Evolutionary conservation across 768 basidiomycete genomes (phyloP), one percentile per base, ranked within the genome.

Genomic region (Clathrus columnatus): DNA sequence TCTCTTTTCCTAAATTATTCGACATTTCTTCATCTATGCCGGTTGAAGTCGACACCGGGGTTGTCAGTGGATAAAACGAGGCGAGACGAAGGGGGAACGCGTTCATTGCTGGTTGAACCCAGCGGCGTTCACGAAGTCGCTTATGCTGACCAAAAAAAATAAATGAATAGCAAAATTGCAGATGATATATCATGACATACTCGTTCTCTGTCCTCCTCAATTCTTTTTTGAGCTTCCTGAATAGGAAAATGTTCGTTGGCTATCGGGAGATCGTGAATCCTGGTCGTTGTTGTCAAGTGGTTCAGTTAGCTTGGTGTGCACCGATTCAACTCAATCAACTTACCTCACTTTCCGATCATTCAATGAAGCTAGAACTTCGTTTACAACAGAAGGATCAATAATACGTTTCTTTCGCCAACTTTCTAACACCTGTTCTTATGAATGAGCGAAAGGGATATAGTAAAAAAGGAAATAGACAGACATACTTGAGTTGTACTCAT

Each of bases 191-290:
- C 20, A 54, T 11, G 18, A 59, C 70, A 41, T 48, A 72, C 72
- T 36, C 93, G 80, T 63, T 94, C 92, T 1, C 91, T 76, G 67
- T 94, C 92, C 62, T 94, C 91, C 67, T 95, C 91, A 60, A 95
- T 91, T 11, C 91, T 84, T 57, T 85, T 83, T 64, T 90, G 78
- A 26, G 91, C 79, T 50, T 93, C 90, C n/a, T 44, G 24, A 5
- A 50, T 24, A 24, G 54, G 42, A 42, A 59, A 21, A 30, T 58
- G n/a, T 30, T 59, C 50, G 41, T 52, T 46, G 46, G 48, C 57
- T 49, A 18, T 48, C 20, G 54, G 54, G 7, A 55, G 16, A 27
- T 53, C 50, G 51, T 57, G 42, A 20, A 57, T 57, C 7, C 57
- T 48, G 50, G 27, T 21, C 17, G 5, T 29, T 27, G 18, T 30